These are phyloP conservation scores for Plasmodium blacklocki DNA, from an alignment of 169 alveolate genomes.

Conservation along the genomic window DNA sequence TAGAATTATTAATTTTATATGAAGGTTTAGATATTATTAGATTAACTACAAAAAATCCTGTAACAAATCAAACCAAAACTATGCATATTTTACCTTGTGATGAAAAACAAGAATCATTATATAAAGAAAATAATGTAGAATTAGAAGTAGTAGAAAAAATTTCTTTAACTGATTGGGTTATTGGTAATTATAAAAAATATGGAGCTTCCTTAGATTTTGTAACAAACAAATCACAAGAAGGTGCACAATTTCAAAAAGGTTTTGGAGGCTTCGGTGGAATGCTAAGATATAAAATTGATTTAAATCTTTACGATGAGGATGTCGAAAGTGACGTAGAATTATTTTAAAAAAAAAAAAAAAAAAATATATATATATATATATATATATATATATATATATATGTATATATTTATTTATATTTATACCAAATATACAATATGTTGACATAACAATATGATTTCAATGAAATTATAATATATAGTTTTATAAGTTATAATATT, in stretches of 20 bases:
- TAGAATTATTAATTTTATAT: constrained; percentile 94
- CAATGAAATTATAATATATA: too few species aligned
- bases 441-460: too few species aligned
- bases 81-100: constrained; percentile 84
- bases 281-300: constrained; percentile 95
- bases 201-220: constrained; percentile 97
- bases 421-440: not conserved
- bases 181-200: constrained; percentile 94
- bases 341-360: not conserved
- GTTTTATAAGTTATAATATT: too few species aligned
- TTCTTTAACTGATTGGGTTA: constrained; percentile 98
- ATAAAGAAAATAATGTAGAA: constrained; percentile 89
- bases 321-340: constrained; percentile 65
- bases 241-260: constrained; percentile 98
- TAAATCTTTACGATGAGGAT: constrained; percentile 85
- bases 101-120: constrained; percentile 81
- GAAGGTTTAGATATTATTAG: constrained; percentile 94
- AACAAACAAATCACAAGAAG: constrained; percentile 98
- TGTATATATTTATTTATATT: not conserved
- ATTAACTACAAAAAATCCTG: constrained; percentile 89
- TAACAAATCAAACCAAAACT: constrained; percentile 87
- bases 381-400: not conserved
- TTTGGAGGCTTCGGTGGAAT: constrained; percentile 99
- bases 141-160: constrained; percentile 93
- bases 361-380: not conserved